Base-by-base conservation (phyloP, 2,329 filamentous ascomycete genomes). In the Xylariaceae sp. region DNA sequence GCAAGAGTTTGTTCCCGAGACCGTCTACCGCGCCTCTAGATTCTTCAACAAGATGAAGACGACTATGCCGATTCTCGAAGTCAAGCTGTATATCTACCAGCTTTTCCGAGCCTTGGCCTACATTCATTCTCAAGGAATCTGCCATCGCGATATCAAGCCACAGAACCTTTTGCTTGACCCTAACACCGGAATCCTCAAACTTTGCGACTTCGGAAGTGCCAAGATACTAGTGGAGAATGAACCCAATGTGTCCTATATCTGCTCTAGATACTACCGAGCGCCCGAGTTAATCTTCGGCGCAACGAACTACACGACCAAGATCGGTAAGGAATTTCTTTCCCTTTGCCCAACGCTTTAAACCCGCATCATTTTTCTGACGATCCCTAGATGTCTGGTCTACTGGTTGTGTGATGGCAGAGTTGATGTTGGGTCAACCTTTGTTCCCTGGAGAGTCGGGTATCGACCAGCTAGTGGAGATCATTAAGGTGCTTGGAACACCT, bases 11-110 rank as follows among this genome's bases (percentile, higher is more conserved):
- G 94, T 99, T 53, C 94, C 94, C 54, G 94, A 99, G 80, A 99
- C 94, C 10, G 94, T 99, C 55, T 99, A 99, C 77, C 88, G 94
- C 72, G 94, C 94, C 49, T 97, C 94, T 65, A 88, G 94, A 71
- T 97, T 97, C 80, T 99, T 99, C 84, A 97, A 95, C 83, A 99
- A 99, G 82, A 88, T 97, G 88, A 99, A 97, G 86, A 96, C 92
- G 5, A 97, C 93, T 56, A 99, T 99, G 94, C 94, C 94, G 13
- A 96, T 93, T 70, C 85, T 99, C 69, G 94, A 99, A 77, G 92
- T 97, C 74, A 99, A 99, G 82, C 88, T 99, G 64, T 99, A 97
- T 82, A 99, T 93, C 74, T 99, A 99, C 79, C 94, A 99, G 81
- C 88, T 99, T 57, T 99, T 99, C 85, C 88, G 94, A 69, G 96